Evolutionary conservation across 371 early-diverging fungal species (phyloP).

Genomic region (Mucor lusitanicus): DNA sequence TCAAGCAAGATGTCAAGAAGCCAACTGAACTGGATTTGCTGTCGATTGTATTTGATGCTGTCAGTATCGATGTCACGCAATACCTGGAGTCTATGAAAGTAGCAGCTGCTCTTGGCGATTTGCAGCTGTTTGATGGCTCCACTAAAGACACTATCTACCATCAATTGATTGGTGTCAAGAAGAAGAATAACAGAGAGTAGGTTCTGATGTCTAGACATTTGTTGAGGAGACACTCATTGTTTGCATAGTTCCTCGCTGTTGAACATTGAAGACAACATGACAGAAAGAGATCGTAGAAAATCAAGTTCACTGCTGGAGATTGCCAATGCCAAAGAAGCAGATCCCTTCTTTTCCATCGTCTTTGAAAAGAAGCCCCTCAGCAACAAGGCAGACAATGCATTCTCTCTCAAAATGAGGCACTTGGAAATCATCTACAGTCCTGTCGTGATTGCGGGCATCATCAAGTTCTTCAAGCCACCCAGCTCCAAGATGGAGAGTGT

Average conservation of each 20-base stretch:
- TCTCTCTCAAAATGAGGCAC: conserved; percentile 74
- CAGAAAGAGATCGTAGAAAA: conserved; percentile 8
- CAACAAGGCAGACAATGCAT: conserved; percentile 72
- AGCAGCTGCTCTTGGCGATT: conserved; percentile 41
- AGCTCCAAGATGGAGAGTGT: conserved; percentile 59
- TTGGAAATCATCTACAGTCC: conserved; percentile 83
- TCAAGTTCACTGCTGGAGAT: conserved; percentile 3
- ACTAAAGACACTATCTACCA: conserved; percentile 43
- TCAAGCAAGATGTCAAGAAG: conserved; percentile 36
- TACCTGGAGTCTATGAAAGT: conserved; percentile 40
- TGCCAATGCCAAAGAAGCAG: background rate
- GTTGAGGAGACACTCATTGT: background rate
- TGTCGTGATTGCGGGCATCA: conserved; percentile 59
- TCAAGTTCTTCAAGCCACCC: conserved; percentile 75
- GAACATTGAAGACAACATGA: conserved; percentile 5
- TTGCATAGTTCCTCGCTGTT: conserved; percentile 5
- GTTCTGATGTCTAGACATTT: background rate
- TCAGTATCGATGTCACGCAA: conserved; percentile 38
- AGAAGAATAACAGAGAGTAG: conserved; percentile 22
- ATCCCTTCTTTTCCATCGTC: conserved; percentile 69
- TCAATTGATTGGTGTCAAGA: conserved; percentile 47
- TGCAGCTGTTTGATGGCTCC: conserved; percentile 44
- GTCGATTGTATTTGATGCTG: conserved; percentile 71
- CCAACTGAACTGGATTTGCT: conserved; percentile 45
- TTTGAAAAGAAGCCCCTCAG: conserved; percentile 77